Evolutionary conservation across 345 rosid genomes (phyloP).

Genomic region (Aethionema arabicum): DNA sequence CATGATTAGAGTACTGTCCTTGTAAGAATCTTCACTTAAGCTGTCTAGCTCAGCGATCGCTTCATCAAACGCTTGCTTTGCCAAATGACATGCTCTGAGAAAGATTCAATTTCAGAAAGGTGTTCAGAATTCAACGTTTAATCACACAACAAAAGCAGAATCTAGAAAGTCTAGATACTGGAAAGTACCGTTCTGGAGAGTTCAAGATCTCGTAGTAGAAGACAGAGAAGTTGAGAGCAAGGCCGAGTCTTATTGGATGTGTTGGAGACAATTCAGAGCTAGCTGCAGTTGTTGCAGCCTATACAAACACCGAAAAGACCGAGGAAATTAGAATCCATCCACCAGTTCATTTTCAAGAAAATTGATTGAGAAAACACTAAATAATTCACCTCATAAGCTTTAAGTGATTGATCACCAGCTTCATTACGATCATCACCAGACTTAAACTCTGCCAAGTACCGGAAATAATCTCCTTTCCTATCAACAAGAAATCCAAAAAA

Average conservation of each 20-base stretch:
- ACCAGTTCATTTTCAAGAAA: not conserved
- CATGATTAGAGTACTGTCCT: conserved; percentile 89
- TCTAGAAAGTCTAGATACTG: not conserved
- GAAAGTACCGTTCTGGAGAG: conserved; percentile 62
- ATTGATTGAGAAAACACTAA: not conserved
- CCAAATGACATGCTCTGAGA: conserved; percentile 78
- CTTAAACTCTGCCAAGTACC: conserved; percentile 61
- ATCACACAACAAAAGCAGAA: conserved; percentile 15
- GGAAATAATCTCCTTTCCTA: conserved; percentile 64
- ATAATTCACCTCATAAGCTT: conserved; percentile 41
- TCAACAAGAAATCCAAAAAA: conserved; percentile 1
- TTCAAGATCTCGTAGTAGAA: conserved; percentile 85
- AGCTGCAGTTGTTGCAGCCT: conserved; percentile 47
- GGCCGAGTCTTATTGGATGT: conserved; percentile 83
- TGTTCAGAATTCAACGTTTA: not conserved
- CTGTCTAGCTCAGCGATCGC: conserved; percentile 85
- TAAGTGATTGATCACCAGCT: conserved; percentile 48
- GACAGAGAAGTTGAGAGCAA: conserved; percentile 84
- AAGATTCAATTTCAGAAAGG: not conserved
- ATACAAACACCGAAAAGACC: not conserved
- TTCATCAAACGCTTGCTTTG: conserved; percentile 87
- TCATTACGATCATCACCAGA: conserved; percentile 44
- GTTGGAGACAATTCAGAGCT: conserved; percentile 60
- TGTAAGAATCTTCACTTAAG: conserved; percentile 84
- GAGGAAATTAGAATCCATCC: not conserved